Conservation (phyloP, 2,329 filamentous ascomycete genomes). For the Colletotrichum destructivum region DNA sequence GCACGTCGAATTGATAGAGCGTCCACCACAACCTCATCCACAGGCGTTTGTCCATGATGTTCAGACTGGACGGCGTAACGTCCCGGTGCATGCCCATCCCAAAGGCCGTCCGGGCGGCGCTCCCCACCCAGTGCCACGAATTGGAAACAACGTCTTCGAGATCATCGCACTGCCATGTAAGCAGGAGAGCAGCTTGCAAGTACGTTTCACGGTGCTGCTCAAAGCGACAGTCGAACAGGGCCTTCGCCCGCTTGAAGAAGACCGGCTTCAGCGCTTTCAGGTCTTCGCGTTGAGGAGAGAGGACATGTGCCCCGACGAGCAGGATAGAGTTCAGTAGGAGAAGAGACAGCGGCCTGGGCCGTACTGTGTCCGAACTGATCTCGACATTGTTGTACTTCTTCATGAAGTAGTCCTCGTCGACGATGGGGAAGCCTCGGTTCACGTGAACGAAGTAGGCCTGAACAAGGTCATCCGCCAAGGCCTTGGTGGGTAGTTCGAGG, state of each 20-base stretch:
- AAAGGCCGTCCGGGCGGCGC: conserved; percentile 66
- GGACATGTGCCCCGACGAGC: conserved; percentile 66
- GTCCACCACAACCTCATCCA: conserved; percentile 59
- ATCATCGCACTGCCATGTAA: conserved; percentile 70
- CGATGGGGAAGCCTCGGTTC: conserved; percentile 66
- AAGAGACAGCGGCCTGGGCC: conserved; percentile 58
- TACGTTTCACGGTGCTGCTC: conserved; percentile 68
- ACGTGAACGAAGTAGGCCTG: conserved; percentile 65
- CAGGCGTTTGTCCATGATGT: conserved; percentile 51
- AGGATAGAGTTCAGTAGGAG: conserved; percentile 66
- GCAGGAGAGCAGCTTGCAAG: conserved; percentile 67
- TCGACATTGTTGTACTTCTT: conserved; percentile 58
- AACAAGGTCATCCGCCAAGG: conserved; percentile 64
- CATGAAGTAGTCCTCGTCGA: conserved; percentile 68
- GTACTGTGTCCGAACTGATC: conserved; percentile 55
- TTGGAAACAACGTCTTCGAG: conserved; percentile 70
- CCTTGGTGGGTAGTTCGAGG: conserved; percentile 63
- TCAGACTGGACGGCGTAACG: conserved; percentile 48
- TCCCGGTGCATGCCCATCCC: conserved; percentile 68
- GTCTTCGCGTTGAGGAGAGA: conserved; percentile 55
- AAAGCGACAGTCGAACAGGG: conserved; percentile 66
- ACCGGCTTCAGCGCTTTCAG: conserved; percentile 57
- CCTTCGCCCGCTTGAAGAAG: conserved; percentile 68
- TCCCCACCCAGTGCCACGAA: conserved; percentile 67
- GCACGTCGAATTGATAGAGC: conserved; percentile 56